Conservation (phyloP, 352 stramenopile genomes). For the Saprolegnia parasitica region DNA sequence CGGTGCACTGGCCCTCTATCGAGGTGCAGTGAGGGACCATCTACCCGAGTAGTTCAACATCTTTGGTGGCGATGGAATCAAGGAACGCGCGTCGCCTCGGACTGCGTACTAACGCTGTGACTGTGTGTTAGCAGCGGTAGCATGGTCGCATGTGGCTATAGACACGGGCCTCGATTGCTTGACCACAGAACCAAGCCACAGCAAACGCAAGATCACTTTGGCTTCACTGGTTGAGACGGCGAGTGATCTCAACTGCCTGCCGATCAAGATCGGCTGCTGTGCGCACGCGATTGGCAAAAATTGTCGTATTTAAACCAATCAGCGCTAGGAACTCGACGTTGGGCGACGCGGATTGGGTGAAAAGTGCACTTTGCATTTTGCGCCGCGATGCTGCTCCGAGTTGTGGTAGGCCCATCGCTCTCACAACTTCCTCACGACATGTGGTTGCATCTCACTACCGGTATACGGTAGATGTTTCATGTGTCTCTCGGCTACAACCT, state of each 20-base stretch:
- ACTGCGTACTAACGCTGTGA: not conserved
- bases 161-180: not conserved
- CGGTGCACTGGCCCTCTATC: too few relatives aligned
- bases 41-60: too few relatives aligned
- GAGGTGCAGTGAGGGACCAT: too few relatives aligned
- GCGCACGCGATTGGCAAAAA: not conserved
- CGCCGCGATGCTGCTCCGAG: not conserved
- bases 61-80: too few relatives aligned
- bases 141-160: not conserved
- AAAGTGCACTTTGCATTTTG: not conserved
- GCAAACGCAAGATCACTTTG: too few relatives aligned
- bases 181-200: too few relatives aligned
- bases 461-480: conserved; percentile 68
- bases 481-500: conserved; percentile 81
- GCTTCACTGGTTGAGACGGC: too few relatives aligned
- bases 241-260: too few relatives aligned
- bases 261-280: not conserved
- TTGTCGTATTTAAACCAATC: not conserved
- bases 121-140: not conserved
- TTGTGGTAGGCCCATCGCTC: not conserved
- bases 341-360: not conserved
- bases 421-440: too few relatives aligned
- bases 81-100: too few relatives aligned
- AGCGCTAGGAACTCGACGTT: not conserved
- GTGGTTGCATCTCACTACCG: conserved; percentile 35